A percentile compares a stretch with the other conserved stretches of the same genome.
These are phyloP conservation scores for Mucor plumbeus DNA, from an alignment of 371 early-diverging fungal species.

Conservation along the genomic window DNA sequence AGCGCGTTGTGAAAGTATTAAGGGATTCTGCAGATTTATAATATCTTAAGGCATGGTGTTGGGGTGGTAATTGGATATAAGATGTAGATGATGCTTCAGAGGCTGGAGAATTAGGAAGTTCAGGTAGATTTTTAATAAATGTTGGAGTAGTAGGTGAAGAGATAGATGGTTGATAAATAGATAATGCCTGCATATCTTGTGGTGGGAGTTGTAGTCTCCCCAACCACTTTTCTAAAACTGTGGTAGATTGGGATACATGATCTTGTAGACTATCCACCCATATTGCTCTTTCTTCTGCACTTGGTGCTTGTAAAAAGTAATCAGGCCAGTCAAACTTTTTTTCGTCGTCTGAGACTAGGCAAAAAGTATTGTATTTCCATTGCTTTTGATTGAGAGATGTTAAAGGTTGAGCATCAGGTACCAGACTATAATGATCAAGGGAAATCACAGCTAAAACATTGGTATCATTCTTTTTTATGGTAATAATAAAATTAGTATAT, in stretches of 20 bases:
- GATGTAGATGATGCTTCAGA: not conserved
- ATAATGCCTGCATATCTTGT: constrained; percentile 7
- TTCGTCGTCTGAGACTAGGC: constrained; percentile 37
- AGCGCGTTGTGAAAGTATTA: constrained; percentile 11
- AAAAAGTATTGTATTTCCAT: constrained; percentile 31
- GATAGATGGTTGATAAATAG: not conserved
- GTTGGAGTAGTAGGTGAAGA: not conserved
- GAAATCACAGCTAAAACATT: constrained; percentile 35
- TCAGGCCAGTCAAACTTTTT: constrained; percentile 37
- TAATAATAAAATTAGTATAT: not conserved
- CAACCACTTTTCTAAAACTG: constrained; percentile 53
- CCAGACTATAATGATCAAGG: constrained; percentile 39
- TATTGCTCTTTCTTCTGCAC: constrained; percentile 23
- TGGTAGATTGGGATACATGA: constrained; percentile 31
- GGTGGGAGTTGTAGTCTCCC: constrained; percentile 38
- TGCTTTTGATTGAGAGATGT: constrained; percentile 17
- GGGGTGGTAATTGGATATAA: not conserved
- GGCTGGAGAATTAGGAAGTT: not conserved
- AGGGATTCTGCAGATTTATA: constrained; percentile 31
- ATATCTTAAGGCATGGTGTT: constrained; percentile 2
- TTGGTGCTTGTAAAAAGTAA: constrained; percentile 43
- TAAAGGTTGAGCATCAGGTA: constrained; percentile 20
- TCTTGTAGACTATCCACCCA: constrained; percentile 38
- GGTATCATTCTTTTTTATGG: constrained; percentile 29
- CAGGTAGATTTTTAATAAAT: not conserved